These are phyloP conservation scores for Bipolaris bicolor DNA, from an alignment of 2,329 filamentous ascomycete genomes.

Conservation along the genomic window DNA sequence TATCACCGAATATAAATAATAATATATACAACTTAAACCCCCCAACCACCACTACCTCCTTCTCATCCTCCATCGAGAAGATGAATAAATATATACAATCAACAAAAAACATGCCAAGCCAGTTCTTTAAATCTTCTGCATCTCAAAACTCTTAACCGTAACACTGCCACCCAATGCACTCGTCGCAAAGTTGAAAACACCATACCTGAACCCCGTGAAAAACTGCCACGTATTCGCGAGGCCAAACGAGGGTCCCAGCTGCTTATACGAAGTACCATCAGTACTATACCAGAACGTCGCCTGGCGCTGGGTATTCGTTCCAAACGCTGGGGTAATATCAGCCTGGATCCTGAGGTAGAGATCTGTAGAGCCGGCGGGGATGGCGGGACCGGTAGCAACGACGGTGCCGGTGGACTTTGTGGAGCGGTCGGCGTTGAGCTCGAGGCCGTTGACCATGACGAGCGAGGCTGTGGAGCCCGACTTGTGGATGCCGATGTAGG, in stretches of 20 bases:
- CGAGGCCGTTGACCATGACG: constrained; percentile 49
- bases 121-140: constrained; percentile 10
- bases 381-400: constrained; percentile 30
- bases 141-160: constrained; percentile 29
- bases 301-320: constrained; percentile 24
- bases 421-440: constrained; percentile 45
- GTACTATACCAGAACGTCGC: constrained; percentile 48
- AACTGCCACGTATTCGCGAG: constrained; percentile 49
- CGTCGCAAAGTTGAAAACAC: constrained; percentile 50
- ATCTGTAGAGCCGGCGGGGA: constrained; percentile 25
- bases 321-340: constrained; percentile 47
- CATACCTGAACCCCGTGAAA: constrained; percentile 50
- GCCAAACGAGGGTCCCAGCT: constrained; percentile 38
- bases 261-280: constrained; percentile 43
- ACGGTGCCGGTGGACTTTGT: constrained; percentile 42
- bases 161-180: constrained; percentile 42
- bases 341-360: constrained; percentile 44
- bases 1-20: not conserved
- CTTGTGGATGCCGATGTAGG: constrained; percentile 60
- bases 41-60: too few species aligned
- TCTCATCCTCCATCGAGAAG: too few species aligned
- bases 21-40: not conserved
- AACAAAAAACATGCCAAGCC: too few species aligned
- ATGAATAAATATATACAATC: not conserved
- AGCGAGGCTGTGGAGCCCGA: constrained; percentile 45